phyloP scores from a whole-genome alignment of 2,329 filamentous ascomycete species.

The Achaetomium macrosporum region DNA sequence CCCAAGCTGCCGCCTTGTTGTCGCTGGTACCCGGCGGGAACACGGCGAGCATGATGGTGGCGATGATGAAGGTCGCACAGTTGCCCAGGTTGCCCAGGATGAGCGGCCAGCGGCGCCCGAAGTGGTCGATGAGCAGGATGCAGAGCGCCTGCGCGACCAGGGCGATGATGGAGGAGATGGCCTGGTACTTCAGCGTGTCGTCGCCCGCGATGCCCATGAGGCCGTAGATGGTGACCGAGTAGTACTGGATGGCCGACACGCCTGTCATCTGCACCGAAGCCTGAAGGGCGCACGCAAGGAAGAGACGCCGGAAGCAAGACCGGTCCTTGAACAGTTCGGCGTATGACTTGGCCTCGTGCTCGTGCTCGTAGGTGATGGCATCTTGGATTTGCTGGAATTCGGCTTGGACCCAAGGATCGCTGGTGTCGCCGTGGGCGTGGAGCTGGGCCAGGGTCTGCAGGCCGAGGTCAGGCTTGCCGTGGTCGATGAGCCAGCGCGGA shows the following conservation, averaged over 20 bases:
- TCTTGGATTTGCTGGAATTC: constrained; percentile 66
- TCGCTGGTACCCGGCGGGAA: constrained; percentile 57
- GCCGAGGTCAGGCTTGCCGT: constrained; percentile 54
- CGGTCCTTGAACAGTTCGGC: constrained; percentile 38
- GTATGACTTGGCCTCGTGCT: constrained; percentile 57
- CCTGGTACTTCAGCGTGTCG: constrained; percentile 67
- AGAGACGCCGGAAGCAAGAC: constrained; percentile 64
- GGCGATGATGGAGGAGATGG: constrained; percentile 66
- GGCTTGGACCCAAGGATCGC: constrained; percentile 64
- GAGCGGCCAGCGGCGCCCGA: constrained; percentile 66
- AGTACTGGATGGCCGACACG: constrained; percentile 70
- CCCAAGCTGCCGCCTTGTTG: constrained; percentile 28
- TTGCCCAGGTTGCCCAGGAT: constrained; percentile 56
- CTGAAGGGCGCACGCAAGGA: constrained; percentile 64
- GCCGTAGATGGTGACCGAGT: constrained; percentile 59
- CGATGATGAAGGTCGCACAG: constrained; percentile 59
- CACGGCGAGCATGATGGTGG: constrained; percentile 45
- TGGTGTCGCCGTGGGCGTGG: constrained; percentile 60
- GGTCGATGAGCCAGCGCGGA: constrained; percentile 69
- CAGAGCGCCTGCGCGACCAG: constrained; percentile 63
- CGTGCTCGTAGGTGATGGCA: constrained; percentile 57
- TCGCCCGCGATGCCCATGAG: constrained; percentile 62
- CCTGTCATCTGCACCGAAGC: constrained; percentile 73
- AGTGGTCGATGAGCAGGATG: constrained; percentile 62
- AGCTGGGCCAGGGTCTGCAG: constrained; percentile 61